These are phyloP conservation scores for Mycena filopes DNA, from an alignment of 768 basidiomycete species.

Conservation along the genomic window DNA sequence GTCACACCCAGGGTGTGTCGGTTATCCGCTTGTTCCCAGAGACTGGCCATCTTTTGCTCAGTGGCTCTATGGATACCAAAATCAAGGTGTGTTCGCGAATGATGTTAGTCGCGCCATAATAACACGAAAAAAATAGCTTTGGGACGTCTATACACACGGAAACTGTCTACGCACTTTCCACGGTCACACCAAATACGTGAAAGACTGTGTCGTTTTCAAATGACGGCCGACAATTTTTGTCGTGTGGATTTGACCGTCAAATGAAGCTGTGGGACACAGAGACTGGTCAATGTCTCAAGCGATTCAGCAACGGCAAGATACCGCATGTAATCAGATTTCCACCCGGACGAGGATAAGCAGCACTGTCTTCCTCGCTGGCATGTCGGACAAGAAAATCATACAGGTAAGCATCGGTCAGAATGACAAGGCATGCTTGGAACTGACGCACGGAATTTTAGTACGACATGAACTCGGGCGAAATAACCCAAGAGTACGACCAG, in stretches of 20 bases:
- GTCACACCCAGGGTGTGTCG: conserved; percentile 97
- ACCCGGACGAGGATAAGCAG: conserved; percentile 96
- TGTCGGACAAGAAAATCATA: conserved; percentile 99
- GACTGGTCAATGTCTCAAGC: conserved; percentile 96
- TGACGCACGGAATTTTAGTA: conserved; percentile 66
- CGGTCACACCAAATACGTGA: conserved; percentile 96
- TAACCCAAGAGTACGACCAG: conserved; percentile 98
- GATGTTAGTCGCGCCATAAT: conserved; percentile 3
- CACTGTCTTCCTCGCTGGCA: conserved; percentile 96
- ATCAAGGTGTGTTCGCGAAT: conserved; percentile 88
- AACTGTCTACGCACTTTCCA: conserved; percentile 98
- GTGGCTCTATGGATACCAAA: conserved; percentile 98
- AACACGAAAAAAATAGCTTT: conserved; percentile 67
- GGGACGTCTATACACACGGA: conserved; percentile 97
- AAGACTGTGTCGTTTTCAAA: conserved; percentile 97
- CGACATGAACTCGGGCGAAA: conserved; percentile 94
- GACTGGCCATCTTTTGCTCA: conserved; percentile 92
- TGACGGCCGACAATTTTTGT: conserved; percentile 88
- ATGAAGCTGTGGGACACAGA: conserved; percentile 99
- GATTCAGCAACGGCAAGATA: conserved; percentile 97
- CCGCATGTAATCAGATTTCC: conserved; percentile 95
- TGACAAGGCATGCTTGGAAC: conserved; percentile 1
- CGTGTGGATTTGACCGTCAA: conserved; percentile 94
- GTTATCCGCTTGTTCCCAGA: conserved; percentile 92
- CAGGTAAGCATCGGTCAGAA: conserved; percentile 66